These are phyloP conservation scores for Rosa chinensis DNA, from an alignment of 306 rosid genomes.

Conservation along the genomic window DNA sequence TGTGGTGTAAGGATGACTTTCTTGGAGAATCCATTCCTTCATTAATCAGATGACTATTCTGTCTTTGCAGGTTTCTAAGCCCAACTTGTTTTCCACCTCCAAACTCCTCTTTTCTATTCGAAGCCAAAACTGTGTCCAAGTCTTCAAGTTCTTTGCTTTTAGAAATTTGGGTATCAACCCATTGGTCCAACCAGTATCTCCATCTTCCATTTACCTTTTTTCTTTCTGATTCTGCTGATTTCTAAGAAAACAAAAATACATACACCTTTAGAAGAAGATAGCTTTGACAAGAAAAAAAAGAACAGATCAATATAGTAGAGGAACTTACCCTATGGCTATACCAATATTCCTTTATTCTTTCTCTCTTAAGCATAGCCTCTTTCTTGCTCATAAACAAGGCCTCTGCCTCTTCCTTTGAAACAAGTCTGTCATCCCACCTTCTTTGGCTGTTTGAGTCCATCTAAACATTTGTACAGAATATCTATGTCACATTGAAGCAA, in stretches of 20 bases:
- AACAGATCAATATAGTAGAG: background rate
- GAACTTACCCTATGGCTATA: constrained; percentile 66
- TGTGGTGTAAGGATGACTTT: constrained; percentile 44
- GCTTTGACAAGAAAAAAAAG: background rate
- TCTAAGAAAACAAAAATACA: constrained; percentile 37
- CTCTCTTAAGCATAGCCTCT: constrained; percentile 66
- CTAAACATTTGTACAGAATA: constrained; percentile 40
- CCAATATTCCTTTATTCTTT: constrained; percentile 65
- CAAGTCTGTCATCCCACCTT: constrained; percentile 73
- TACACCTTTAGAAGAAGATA: constrained; percentile 17
- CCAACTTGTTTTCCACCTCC: constrained; percentile 40
- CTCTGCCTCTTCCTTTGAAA: constrained; percentile 66
- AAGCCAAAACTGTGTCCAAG: constrained; percentile 56
- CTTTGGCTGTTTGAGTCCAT: constrained; percentile 62
- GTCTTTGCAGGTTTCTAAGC: constrained; percentile 37
- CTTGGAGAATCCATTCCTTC: constrained; percentile 62
- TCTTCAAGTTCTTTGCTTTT: constrained; percentile 93
- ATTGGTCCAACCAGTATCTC: constrained; percentile 93
- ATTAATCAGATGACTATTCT: constrained; percentile 8
- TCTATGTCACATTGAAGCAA: constrained; percentile 2
- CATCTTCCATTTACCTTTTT: constrained; percentile 77
- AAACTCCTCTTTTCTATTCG: constrained; percentile 39
- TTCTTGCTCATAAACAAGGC: constrained; percentile 56
- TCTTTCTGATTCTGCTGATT: constrained; percentile 83
- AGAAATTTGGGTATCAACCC: constrained; percentile 94